phyloP scores from a whole-genome alignment of 495 filamentous ascomycete species.

The Neurospora sp. region DNA sequence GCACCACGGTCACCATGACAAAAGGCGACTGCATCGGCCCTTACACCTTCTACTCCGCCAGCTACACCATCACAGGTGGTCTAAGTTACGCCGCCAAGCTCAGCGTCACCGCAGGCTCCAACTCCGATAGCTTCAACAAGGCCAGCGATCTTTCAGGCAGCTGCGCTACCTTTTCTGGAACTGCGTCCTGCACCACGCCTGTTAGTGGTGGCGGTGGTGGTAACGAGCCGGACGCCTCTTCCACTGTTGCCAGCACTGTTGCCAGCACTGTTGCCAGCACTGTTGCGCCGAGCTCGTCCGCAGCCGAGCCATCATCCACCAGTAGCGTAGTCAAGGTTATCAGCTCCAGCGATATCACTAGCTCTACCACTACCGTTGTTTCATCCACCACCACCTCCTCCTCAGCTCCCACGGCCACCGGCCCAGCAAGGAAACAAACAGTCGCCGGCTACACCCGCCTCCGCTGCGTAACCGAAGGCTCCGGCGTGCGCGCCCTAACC shows the following conservation, averaged over 20 bases:
- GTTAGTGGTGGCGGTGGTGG: background rate
- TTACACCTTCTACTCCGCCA: conserved; percentile 44
- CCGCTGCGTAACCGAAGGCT: conserved; percentile 39
- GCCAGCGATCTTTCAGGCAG: conserved; percentile 30
- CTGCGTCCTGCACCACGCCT: conserved; percentile 11
- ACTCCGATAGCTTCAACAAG: conserved; percentile 31
- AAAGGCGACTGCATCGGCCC: conserved; percentile 38
- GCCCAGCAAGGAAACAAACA: conserved; percentile 18
- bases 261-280: conserved; percentile 4
- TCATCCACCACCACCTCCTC: conserved; percentile 8
- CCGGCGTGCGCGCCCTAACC: conserved; percentile 28
- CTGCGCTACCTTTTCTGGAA: conserved; percentile 23
- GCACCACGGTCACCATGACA: conserved; percentile 33
- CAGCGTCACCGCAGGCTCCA: conserved; percentile 34
- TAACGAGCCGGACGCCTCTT: conserved; percentile 12
- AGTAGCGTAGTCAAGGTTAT: background rate
- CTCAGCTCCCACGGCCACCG: conserved; percentile 15
- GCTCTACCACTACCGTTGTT: background rate
- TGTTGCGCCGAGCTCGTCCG: background rate
- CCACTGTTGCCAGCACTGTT: conserved; percentile 12
- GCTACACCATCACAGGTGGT: conserved; percentile 33
- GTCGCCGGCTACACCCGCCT: conserved; percentile 33
- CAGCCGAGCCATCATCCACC: background rate
- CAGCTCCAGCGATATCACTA: conserved; percentile 7
- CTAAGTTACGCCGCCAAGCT: conserved; percentile 39